Conservation (phyloP, 2,329 filamentous ascomycete genomes). For the Stromatinia cepivora region DNA sequence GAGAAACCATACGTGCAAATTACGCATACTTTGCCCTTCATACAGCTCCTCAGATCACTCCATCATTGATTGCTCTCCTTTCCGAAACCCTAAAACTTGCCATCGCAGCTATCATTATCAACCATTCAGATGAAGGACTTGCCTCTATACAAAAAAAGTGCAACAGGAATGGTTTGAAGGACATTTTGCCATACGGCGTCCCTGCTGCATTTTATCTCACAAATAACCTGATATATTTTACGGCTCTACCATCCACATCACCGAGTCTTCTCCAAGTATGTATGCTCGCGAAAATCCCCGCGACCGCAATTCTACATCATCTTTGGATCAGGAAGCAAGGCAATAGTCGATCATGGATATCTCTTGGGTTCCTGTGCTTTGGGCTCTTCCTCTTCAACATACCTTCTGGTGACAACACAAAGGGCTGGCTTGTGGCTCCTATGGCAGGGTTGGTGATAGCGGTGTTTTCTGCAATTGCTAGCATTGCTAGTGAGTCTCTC, state of each 20-base stretch:
- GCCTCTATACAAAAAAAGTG: conserved; percentile 3
- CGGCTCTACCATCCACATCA: conserved; percentile 29
- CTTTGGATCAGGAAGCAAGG: conserved; percentile 30
- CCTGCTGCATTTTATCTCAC: conserved; percentile 31
- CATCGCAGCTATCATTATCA: conserved; percentile 27
- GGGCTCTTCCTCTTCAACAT: conserved; percentile 32
- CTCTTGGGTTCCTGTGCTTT: conserved; percentile 29
- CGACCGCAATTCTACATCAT: conserved; percentile 33
- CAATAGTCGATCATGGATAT: conserved; percentile 30
- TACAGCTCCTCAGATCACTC: conserved; percentile 29
- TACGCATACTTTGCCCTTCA: conserved; percentile 34
- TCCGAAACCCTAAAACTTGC: conserved; percentile 31
- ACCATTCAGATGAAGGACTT: conserved; percentile 21
- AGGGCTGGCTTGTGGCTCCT: conserved; percentile 31
- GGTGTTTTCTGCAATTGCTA: conserved; percentile 30
- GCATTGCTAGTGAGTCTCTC: conserved; percentile 30
- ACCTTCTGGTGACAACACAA: conserved; percentile 14
- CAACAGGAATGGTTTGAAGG: conserved; percentile 21
- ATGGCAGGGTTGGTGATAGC: conserved; percentile 31
- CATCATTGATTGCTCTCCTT: conserved; percentile 28
- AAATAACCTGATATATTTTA: conserved; percentile 35
- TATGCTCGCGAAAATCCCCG: conserved; percentile 31
- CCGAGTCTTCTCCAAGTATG: conserved; percentile 34
- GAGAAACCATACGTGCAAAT: conserved; percentile 33
- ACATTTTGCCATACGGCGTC: conserved; percentile 29